Base-by-base conservation (phyloP, 1,284 basidiomycete species). In the Leccinum griseonigrum region DNA sequence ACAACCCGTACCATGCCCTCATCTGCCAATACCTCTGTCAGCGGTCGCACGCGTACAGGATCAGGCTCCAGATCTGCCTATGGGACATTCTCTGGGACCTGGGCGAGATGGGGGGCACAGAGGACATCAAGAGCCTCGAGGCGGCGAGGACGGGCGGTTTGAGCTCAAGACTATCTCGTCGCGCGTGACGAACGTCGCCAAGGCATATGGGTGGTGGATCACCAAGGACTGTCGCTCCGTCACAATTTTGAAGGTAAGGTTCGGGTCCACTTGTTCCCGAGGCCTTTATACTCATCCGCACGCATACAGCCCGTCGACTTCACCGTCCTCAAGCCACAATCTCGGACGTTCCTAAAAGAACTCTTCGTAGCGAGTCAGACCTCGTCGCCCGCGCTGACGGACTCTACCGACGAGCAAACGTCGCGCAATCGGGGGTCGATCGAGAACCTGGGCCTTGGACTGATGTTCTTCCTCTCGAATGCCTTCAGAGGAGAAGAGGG, bases 11-110 rank as follows among this genome's bases (percentile, higher is more conserved):
- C 78, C 99, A 99, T 75, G 87, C 92, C 1, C 86, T 99, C 28
- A 87, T 99, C 54, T 83, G 82, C 66, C 88, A 91, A 68, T 85
- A 91, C 31, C 83, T 93, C 50, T 91, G 88, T 70, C 79, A 81
- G 16, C 83, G 83, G 7, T 88, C 92, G 1, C 90, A 94, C 67
- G 87, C 90, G 8, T 91, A 95, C 77, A 90, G 88, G 67, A 91
- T 99, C 67, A 98, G 97, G 0, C 79, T 99, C 48, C 97, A 98
- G 72, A 99, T 95, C 76, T 94, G 90, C 67, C 78, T 99, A 7
- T 99, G 97, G 97, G 97, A 99, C 74, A 96, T 98, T 71, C 77
- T 99, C 36, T 90, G 97, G 10, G 93, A 94, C 64, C 79, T 99
- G 32, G 95, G 95, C 16, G 94, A 98, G 75, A 85, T 96, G 34